A percentile compares a stretch with the other conserved stretches of the same genome.
Conservation (phyloP, 139 green algal species). For the Closterium sp. region DNA sequence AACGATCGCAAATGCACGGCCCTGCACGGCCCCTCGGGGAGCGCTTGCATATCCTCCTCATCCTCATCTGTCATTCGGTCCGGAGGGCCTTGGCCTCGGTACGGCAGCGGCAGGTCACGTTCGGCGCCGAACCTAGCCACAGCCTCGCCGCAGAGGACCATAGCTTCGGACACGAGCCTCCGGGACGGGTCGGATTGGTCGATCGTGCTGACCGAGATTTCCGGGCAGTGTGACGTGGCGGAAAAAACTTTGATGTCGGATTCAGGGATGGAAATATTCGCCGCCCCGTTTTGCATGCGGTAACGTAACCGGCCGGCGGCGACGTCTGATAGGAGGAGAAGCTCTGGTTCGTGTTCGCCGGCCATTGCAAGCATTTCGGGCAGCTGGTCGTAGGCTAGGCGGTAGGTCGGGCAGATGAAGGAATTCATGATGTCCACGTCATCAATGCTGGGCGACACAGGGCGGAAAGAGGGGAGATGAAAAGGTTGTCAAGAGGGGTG, state of each 20-base stretch:
- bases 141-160: constrained; percentile 80
- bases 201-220: not conserved
- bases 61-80: constrained; percentile 43
- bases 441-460: constrained; percentile 55
- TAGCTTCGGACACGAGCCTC: constrained; percentile 70
- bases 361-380: constrained; percentile 62
- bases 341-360: constrained; percentile 48
- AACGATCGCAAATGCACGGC: constrained; percentile 60
- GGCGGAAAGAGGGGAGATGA: too few relatives aligned
- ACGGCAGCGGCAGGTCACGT: constrained; percentile 70
- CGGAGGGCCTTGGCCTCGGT: constrained; percentile 59
- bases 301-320: not conserved
- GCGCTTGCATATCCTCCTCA: constrained; percentile 51
- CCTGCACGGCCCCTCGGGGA: constrained; percentile 65
- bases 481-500: not conserved
- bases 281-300: not conserved
- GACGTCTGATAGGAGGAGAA: constrained; percentile 30
- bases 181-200: constrained; percentile 14
- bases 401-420: constrained; percentile 57
- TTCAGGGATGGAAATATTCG: constrained; percentile 1
- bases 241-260: not conserved
- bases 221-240: constrained; percentile 10
- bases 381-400: constrained; percentile 75
- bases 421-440: constrained; percentile 57
- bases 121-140: constrained; percentile 57